These are phyloP conservation scores for Scutellaria galericulata DNA, from an alignment of 257 asterid species.

Conservation along the genomic window DNA sequence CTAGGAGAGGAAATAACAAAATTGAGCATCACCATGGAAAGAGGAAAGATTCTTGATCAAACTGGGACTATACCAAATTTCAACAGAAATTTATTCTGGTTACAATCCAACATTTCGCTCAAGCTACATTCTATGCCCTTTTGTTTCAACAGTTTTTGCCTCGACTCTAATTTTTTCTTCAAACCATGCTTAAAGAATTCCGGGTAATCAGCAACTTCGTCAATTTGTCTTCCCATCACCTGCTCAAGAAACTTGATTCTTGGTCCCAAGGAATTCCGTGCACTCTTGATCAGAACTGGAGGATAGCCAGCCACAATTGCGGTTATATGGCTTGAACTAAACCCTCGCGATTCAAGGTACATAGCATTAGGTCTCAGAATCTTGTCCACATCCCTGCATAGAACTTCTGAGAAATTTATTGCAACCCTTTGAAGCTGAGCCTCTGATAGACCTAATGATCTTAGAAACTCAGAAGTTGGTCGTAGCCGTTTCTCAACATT, in stretches of 20 bases:
- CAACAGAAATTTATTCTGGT: conserved; percentile 70
- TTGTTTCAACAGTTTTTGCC: conserved; percentile 66
- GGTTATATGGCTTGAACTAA: conserved; percentile 59
- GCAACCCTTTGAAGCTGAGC: conserved; percentile 70
- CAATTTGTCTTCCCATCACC: conserved; percentile 80
- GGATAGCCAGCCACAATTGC: conserved; percentile 87
- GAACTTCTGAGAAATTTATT: conserved; percentile 72
- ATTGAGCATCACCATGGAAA: background rate
- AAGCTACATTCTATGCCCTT: conserved; percentile 68
- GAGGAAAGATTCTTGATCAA: conserved; percentile 11
- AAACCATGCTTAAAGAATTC: conserved; percentile 88
- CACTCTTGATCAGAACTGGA: conserved; percentile 87
- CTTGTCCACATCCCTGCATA: conserved; percentile 81
- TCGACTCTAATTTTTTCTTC: conserved; percentile 77
- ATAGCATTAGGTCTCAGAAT: conserved; percentile 67
- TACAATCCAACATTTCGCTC: conserved; percentile 94
- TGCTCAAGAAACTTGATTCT: conserved; percentile 79
- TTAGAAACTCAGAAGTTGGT: conserved; percentile 80
- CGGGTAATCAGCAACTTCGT: conserved; percentile 79
- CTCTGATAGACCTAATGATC: conserved; percentile 70
- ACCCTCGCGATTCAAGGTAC: conserved; percentile 74
- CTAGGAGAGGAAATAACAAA: background rate
- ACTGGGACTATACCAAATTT: conserved; percentile 65
- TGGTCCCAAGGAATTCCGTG: conserved; percentile 73
- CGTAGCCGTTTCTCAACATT: conserved; percentile 74